Base-by-base conservation (phyloP, 2,329 filamentous ascomycete species). In the Sporothrix humicola region DNA sequence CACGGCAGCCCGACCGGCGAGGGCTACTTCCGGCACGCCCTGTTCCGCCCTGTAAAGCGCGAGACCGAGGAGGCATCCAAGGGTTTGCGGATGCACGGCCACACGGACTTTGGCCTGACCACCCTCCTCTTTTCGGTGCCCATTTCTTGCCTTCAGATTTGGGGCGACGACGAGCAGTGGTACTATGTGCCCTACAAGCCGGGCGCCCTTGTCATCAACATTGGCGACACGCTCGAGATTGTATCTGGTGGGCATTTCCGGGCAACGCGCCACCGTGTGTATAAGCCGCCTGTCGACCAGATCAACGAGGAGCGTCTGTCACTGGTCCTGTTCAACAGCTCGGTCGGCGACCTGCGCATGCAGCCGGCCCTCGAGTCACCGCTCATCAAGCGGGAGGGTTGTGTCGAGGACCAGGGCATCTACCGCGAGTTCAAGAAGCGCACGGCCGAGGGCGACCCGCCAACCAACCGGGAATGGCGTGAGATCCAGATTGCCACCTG, bases 131-230 rank as follows among this genome's bases (percentile, higher is more conserved):
- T 85, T 79, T 83, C 81, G 1, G 84, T 86, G 20, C 83, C 84
- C 2, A 82, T 87, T 17, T 83, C 84, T 0, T 84, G 82, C 0
- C 79, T 87, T 1, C 84, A 86, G 76, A 83, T 86, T 31, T 84
- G 83, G 80, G 82, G 77, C 71, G 81, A 80, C 3, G 78, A 82
- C 42, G 82, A 84, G 31, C 76, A 84, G 72, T 87, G 85, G 85
- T 83, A 85, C 58, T 83, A 84, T 20, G 85, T 85, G 0, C 81
- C 80, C 0, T 84, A 83, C 72, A 81, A 83, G 56, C 81, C 82
- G 3, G 83, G 83, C 15, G 84, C 83, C 0, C 81, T 87, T n/a
- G 83, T 86, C 5, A 82, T 85, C 65, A 87, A 87, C 68, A 83
- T 86, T 8, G 84, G 84, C 3, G 83, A 85, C 58, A 82, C 81